phyloP scores from a whole-genome alignment of 345 rosid species.

The Lumnitzera littorea region DNA sequence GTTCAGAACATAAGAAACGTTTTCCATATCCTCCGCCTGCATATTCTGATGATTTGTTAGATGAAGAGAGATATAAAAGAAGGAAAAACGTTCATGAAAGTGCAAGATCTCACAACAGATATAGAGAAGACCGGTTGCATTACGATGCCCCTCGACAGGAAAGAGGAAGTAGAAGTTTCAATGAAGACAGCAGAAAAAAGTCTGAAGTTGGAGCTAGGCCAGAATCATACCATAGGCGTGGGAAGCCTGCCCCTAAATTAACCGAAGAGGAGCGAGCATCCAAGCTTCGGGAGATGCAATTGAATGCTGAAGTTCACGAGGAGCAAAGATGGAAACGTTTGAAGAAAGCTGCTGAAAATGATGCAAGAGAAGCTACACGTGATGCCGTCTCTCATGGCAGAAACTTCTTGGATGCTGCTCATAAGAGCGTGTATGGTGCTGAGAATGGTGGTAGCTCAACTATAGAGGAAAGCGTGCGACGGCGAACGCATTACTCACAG shows the following conservation, averaged over 20 bases:
- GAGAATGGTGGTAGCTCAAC: conserved; percentile 91
- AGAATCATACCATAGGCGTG: conserved; percentile 30
- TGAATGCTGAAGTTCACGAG: conserved; percentile 82
- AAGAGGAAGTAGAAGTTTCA: conserved; percentile 15
- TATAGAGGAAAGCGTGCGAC: conserved; percentile 88
- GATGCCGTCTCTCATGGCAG: conserved; percentile 37
- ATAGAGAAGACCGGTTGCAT: conserved; percentile 19
- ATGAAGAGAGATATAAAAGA: conserved; percentile 18
- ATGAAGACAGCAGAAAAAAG: conserved; percentile 3
- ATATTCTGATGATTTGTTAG: conserved; percentile 27
- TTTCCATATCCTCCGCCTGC: conserved; percentile 18
- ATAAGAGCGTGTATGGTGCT: conserved; percentile 75
- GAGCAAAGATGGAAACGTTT: conserved; percentile 91
- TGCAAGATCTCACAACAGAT: conserved; percentile 11
- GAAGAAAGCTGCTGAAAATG: conserved; percentile 75
- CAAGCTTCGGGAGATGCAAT: conserved; percentile 69
- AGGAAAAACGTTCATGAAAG: conserved; percentile 23
- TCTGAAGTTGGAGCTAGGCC: conserved; percentile 8
- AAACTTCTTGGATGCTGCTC: conserved; percentile 80
- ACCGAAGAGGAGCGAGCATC: conserved; percentile 87
- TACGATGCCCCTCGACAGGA: conserved; percentile 14
- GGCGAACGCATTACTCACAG: conserved; percentile 71
- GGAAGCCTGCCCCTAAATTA: conserved; percentile 44
- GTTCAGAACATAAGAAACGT: conserved; percentile 29
- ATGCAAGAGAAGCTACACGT: conserved; percentile 51